Evolutionary conservation across 1,139 yeast genomes (phyloP).

Genomic region (Scheffersomyces titani): DNA sequence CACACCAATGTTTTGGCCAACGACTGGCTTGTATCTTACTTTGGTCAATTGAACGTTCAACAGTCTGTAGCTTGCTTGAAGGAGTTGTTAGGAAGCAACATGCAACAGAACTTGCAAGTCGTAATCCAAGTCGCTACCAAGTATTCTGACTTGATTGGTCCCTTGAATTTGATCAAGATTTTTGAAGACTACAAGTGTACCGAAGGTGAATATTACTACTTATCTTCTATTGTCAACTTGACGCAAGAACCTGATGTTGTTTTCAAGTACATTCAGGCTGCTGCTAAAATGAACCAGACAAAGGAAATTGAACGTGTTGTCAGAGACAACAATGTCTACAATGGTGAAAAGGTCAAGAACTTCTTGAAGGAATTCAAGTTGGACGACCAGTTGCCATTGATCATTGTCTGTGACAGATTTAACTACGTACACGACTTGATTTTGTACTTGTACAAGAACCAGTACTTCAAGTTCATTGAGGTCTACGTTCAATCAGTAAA

Average conservation of each 20-base stretch:
- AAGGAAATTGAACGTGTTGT: constrained; percentile 96
- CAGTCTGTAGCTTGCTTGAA: constrained; percentile 87
- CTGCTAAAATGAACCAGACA: constrained; percentile 85
- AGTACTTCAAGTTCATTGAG: constrained; percentile 93
- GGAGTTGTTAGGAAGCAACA: constrained; percentile 79
- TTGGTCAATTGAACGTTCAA: constrained; percentile 92
- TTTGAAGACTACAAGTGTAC: constrained; percentile 91
- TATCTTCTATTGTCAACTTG: constrained; percentile 89
- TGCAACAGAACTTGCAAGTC: constrained; percentile 87
- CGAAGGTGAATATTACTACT: constrained; percentile 92
- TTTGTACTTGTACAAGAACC: constrained; percentile 89
- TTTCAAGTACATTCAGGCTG: constrained; percentile 92
- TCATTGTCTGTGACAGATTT: constrained; percentile 93
- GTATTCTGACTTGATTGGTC: constrained; percentile 91
- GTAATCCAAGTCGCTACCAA: constrained; percentile 97
- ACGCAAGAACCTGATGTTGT: constrained; percentile 95
- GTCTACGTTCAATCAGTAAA: constrained; percentile 97
- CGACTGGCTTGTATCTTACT: constrained; percentile 92
- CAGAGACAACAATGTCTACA: constrained; percentile 90
- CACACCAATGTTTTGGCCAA: constrained; percentile 84
- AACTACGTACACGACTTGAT: constrained; percentile 91
- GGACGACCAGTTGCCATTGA: constrained; percentile 94
- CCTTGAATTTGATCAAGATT: constrained; percentile 77
- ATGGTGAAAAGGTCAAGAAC: constrained; percentile 96
- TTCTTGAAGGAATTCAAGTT: constrained; percentile 91